Evolutionary conservation across 495 filamentous ascomycete genomes (phyloP), one percentile per base, ranked within the genome.

Genomic region (Oleoguttula mirabilis): DNA sequence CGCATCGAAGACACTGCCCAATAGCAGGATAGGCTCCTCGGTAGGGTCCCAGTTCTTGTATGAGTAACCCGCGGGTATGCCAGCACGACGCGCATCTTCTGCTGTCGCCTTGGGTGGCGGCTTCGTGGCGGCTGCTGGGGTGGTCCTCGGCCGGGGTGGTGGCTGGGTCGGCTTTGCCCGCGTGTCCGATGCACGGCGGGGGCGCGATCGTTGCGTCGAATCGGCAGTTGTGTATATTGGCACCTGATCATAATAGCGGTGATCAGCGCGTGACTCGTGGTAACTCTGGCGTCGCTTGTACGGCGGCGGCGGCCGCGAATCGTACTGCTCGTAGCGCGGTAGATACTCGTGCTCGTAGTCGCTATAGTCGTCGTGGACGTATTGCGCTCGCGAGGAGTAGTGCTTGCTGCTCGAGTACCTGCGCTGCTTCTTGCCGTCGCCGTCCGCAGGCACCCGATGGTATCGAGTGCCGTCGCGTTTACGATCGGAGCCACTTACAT

Each of bases 31-130:
- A 23, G 90, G 82, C 52, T 84, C 84, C 63, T 94, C 87, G 32
- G 77, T 78, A 1, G 88, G 88, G 58, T 96, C 92, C 90, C 90
- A 99, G 71, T 99, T 95, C 68, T 96, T 95, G 64, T 86, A 75
- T 24, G 83, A 94, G 66, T 94, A 99, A 34, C 93, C 90, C 1
- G 78, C 60, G 2, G 90, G 92, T 45, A 99, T 95, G 36, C 76
- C 73, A 43, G 83, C 82, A 45, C 71, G 72, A 56, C 74, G 73
- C 48, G 84, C 84, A 60, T 95, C 87, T 31, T 74, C 81, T 58
- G 85, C 84, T 41, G 86, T 94, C 41, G 92, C 88, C 62, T 79
- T 75, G 39, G 75, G 70, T 35, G 75, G 54, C 21, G 55, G 43
- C 55, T 57, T 40, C 36, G 48, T 36, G 41, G 51, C 20, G 43